Evolutionary conservation across 1,284 basidiomycete genomes (phyloP), one percentile per base, ranked within the genome.

Genomic region (Malassezia psittaci): DNA sequence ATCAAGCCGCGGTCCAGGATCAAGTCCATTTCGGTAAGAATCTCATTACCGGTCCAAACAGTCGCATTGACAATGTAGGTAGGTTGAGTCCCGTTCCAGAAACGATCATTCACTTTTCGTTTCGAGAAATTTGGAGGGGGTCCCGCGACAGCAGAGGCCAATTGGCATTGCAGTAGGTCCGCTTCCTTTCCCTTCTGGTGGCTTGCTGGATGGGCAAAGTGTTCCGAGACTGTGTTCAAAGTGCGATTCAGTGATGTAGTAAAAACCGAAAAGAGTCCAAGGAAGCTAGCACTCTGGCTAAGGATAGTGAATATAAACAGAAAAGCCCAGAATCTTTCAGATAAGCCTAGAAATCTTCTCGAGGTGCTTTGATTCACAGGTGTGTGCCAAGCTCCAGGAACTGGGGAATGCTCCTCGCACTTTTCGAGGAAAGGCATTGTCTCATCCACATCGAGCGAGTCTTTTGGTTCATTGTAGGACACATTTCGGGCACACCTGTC

Each of bases 1-100:
- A 81, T 76, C 9, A 81, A 65, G 8, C 80, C 80, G 21, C 73
- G 66, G 33, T 77, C 75, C 36, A 81, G 64, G 34, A 76, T 69
- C 8, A 81, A 60, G 24, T 74, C 76, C 7, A 66, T 64, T 5
- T 66, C 84, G 29, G 79, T 76, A 16, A 86, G 71, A 36, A 86
- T 76, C 63, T 85, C 82, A 43, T 80, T 80, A 16, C 87, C 87
- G 0, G 86, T 88, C 80, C 88, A 87, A 16, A 93, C 79, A 0
- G 82, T 83, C 2, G 83, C 87, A 72, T 91, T 89, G 69, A 80
- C 79, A 63, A 91, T 83, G 64, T 85, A 77, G 7, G 83, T 83
- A 3, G 83, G 77, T 38, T 79, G 79, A 0, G 84, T 85, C 3
- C 83, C 84, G 6, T 76, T 74, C 51, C 84, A 86, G 64, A 81